Conservation (phyloP, 2,329 filamentous ascomycete genomes). For the Fusarium sp. region DNA sequence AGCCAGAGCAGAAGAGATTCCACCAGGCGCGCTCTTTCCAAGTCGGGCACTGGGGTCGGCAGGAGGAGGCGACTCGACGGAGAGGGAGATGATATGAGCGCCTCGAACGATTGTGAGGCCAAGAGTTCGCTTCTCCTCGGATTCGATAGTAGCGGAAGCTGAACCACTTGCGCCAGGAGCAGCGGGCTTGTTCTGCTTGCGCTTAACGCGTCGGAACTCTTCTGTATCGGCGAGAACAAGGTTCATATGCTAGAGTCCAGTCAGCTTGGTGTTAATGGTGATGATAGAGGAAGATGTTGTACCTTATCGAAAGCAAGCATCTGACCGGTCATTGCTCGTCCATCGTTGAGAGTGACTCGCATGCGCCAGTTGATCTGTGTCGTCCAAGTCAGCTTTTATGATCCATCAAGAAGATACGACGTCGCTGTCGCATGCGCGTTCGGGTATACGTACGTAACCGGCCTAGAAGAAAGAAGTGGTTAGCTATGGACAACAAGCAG, state of each 20-base stretch:
- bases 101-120: constrained; percentile 95
- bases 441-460: constrained; percentile 71
- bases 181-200: constrained; percentile 79
- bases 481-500: constrained; percentile 65
- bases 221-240: constrained; percentile 98
- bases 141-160: constrained; percentile 69
- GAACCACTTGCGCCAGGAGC: constrained; percentile 72
- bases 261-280: constrained; percentile 20
- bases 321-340: constrained; percentile 94
- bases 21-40: constrained; percentile 78
- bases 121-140: constrained; percentile 97
- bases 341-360: constrained; percentile 94
- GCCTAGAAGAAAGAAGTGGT: constrained; percentile 69
- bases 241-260: constrained; percentile 86
- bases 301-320: constrained; percentile 99
- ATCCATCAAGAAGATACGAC: background rate
- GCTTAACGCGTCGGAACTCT: constrained; percentile 93
- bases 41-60: constrained; percentile 92
- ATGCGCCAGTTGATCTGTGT: constrained; percentile 98
- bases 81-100: constrained; percentile 92
- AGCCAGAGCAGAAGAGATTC: constrained; percentile 75
- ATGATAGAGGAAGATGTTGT: constrained; percentile 32
- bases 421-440: constrained; percentile 16
- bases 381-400: constrained; percentile 22
- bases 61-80: constrained; percentile 94